These are phyloP conservation scores for Acanthamoeba lugdunensis DNA, from an alignment of 208 protist genomes.

Conservation along the genomic window DNA sequence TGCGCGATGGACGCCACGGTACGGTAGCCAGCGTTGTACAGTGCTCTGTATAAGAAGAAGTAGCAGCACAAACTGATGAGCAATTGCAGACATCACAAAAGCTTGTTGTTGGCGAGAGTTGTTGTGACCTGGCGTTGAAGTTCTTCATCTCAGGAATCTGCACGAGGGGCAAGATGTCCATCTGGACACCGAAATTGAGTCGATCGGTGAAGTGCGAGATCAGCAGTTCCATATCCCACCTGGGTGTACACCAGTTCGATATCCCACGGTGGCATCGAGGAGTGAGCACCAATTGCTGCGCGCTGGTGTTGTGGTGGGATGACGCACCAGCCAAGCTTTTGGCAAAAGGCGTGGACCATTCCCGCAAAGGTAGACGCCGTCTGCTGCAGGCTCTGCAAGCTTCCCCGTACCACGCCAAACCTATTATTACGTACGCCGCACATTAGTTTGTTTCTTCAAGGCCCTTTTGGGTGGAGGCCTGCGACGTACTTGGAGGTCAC, in stretches of 20 bases:
- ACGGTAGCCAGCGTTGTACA: slow-evolving; percentile 81
- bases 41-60: slow-evolving; percentile 24
- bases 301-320: neutral
- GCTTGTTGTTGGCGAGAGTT: neutral
- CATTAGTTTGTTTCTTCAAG: too few relatives aligned
- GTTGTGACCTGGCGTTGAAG: slow-evolving; percentile 70
- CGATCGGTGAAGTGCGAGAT: slow-evolving; percentile 90
- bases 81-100: neutral
- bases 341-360: slow-evolving; percentile 91
- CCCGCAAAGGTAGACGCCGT: slow-evolving; percentile 90
- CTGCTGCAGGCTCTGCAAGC: slow-evolving; percentile 90
- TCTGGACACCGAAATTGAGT: slow-evolving; percentile 91
- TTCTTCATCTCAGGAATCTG: slow-evolving; percentile 86
- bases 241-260: neutral
- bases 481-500: slow-evolving; percentile 80
- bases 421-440: slow-evolving; percentile 20
- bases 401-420: slow-evolving; percentile 89
- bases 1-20: slow-evolving; percentile 76
- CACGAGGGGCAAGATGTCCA: slow-evolving; percentile 92
- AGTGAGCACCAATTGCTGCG: neutral
- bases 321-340: slow-evolving; percentile 89
- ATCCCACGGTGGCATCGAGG: neutral
- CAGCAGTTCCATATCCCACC: slow-evolving; percentile 89
- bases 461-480: too few relatives aligned
- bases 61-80: neutral